A percentile compares a stretch with the other conserved stretches of the same genome.
These are phyloP conservation scores for Lumnitzera racemosa DNA, from an alignment of 345 rosid genomes.

Conservation along the genomic window DNA sequence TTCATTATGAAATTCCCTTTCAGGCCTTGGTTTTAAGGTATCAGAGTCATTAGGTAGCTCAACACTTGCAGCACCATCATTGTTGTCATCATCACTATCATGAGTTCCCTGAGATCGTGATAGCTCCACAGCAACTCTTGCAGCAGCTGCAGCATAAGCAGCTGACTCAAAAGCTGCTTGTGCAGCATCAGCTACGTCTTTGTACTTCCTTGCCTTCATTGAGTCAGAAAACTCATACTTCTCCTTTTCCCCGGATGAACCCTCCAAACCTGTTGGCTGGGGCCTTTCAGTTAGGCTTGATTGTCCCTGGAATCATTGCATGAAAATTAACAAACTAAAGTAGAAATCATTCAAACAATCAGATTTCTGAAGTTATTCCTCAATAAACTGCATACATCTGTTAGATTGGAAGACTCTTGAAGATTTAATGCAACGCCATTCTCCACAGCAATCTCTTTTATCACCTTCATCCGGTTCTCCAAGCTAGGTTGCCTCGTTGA, in stretches of 20 bases:
- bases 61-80: slow-evolving; percentile 4
- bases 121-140: slow-evolving; percentile 91
- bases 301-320: slow-evolving; percentile 10
- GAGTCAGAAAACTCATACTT: slow-evolving; percentile 26
- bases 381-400: slow-evolving; percentile 28
- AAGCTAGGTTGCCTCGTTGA: slow-evolving; percentile 48
- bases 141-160: slow-evolving; percentile 81
- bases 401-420: slow-evolving; percentile 22
- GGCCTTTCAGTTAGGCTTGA: slow-evolving; percentile 2
- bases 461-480: slow-evolving; percentile 51
- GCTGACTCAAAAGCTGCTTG: slow-evolving; percentile 90
- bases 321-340: too few relatives aligned
- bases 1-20: not conserved
- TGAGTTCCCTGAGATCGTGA: slow-evolving; percentile 35
- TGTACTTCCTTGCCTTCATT: slow-evolving; percentile 38
- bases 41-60: not conserved
- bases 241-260: not conserved
- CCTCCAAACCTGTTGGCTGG: slow-evolving; percentile 8
- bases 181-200: slow-evolving; percentile 90
- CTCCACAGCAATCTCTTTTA: slow-evolving; percentile 69
- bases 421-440: slow-evolving; percentile 46
- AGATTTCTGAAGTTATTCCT: too few relatives aligned
- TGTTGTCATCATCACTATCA: slow-evolving; percentile 28
- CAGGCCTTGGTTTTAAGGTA: not conserved
- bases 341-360: too few relatives aligned